These are phyloP conservation scores for Bacidia gigantensis DNA, from an alignment of 495 filamentous ascomycete species.

Conservation along the genomic window DNA sequence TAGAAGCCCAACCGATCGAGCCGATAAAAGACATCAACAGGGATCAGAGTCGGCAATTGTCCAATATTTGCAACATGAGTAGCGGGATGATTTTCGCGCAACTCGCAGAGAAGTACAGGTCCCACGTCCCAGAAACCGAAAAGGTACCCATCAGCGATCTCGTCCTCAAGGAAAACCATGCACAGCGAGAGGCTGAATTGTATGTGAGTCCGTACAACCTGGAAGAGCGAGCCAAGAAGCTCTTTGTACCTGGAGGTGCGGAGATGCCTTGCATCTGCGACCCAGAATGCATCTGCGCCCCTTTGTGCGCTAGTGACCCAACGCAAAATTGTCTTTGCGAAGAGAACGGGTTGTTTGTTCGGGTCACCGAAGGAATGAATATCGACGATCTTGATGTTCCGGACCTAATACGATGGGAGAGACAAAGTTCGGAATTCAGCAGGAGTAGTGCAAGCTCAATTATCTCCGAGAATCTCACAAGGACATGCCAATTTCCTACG, in stretches of 20 bases:
- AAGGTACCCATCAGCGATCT: not conserved
- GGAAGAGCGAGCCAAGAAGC: constrained; percentile 10
- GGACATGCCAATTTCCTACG: too few relatives aligned
- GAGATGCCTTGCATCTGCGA: constrained; percentile 12
- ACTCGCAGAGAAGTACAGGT: constrained; percentile 15
- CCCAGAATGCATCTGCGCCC: constrained; percentile 10
- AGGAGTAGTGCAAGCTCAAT: not conserved
- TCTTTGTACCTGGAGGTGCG: constrained; percentile 6
- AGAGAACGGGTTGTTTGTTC: constrained; percentile 12
- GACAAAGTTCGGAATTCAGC: not conserved
- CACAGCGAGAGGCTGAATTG: not conserved
- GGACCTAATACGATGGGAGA: constrained; percentile 7
- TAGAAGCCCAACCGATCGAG: not conserved
- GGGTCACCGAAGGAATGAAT: constrained; percentile 13
- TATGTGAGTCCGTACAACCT: constrained; percentile 14
- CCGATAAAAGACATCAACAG: not conserved
- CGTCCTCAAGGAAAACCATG: not conserved
- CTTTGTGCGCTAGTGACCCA: constrained; percentile 13
- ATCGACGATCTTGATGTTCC: constrained; percentile 17
- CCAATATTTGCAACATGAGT: constrained; percentile 4
- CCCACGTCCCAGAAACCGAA: not conserved
- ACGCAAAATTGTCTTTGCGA: constrained; percentile 15
- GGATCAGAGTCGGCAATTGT: not conserved
- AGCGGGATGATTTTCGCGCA: constrained; percentile 15
- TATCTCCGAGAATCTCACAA: too few relatives aligned